Evolutionary conservation across 1,284 basidiomycete genomes (phyloP).

Genomic region (Gomphus bonarii): DNA sequence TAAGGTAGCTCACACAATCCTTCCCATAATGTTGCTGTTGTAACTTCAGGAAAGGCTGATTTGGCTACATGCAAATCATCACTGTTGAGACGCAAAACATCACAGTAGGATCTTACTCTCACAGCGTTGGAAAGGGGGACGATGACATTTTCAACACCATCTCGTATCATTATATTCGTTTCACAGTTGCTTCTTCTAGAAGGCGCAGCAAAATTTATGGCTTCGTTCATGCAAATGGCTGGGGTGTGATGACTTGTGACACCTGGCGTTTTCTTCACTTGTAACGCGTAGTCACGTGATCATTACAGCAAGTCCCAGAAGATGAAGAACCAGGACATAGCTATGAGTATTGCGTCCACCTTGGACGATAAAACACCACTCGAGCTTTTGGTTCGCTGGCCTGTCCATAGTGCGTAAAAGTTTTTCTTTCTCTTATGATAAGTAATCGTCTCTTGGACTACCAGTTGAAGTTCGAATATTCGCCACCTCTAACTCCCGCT

Average conservation of each 20-base stretch:
- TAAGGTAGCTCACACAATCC: neutral
- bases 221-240: neutral
- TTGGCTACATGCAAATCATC: neutral
- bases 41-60: neutral
- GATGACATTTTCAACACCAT: neutral
- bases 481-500: conserved; percentile 53
- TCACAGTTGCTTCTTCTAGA: neutral
- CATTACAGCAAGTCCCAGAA: neutral
- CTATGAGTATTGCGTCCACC: neutral
- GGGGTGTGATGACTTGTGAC: neutral
- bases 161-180: neutral
- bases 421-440: neutral
- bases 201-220: no score
- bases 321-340: neutral
- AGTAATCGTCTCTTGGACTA: neutral
- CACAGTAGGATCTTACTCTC: neutral
- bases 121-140: neutral
- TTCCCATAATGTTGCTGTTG: neutral
- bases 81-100: neutral
- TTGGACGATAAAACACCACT: neutral
- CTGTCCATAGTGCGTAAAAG: conserved; percentile 3
- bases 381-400: conserved; percentile 1
- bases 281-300: neutral
- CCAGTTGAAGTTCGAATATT: conserved; percentile 79
- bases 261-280: neutral